These are phyloP conservation scores for Saccharomycopsis sp. DNA, from an alignment of 805 yeast genomes.

Conservation along the genomic window DNA sequence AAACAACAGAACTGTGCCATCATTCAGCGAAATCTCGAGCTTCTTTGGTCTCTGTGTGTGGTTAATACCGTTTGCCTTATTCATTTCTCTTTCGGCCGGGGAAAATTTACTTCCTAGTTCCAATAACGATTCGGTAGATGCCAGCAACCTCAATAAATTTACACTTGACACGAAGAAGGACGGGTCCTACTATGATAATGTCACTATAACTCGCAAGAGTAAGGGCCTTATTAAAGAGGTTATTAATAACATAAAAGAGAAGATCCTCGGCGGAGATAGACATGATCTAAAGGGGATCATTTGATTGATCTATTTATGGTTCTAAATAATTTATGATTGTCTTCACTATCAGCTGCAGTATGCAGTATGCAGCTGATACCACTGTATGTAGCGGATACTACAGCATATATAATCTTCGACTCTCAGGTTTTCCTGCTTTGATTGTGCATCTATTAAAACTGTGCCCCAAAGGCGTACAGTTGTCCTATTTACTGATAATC, in stretches of 20 bases:
- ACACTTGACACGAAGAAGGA: constrained; percentile 27
- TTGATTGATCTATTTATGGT: background rate
- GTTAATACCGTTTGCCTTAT: constrained; percentile 89
- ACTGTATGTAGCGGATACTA: too few relatives aligned
- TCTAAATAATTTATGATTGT: too few relatives aligned
- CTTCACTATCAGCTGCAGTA: too few relatives aligned
- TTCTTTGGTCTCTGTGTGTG: constrained; percentile 91
- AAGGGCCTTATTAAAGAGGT: constrained; percentile 65
- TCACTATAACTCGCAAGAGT: constrained; percentile 35
- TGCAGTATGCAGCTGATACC: too few relatives aligned
- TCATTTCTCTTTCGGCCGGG: constrained; percentile 86
- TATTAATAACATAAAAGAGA: constrained; percentile 46
- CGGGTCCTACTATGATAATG: constrained; percentile 29
- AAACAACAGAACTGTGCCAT: constrained; percentile 54
- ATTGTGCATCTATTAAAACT: too few relatives aligned
- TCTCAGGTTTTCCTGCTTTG: too few relatives aligned
- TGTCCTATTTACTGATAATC: too few relatives aligned
- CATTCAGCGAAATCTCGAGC: constrained; percentile 87
- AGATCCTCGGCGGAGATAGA: constrained; percentile 1
- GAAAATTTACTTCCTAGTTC: constrained; percentile 74
- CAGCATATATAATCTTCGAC: too few relatives aligned
- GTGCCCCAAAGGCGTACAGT: too few relatives aligned
- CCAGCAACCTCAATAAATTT: constrained; percentile 26
- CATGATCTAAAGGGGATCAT: constrained; percentile 3
- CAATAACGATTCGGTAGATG: constrained; percentile 25